Evolutionary conservation across 257 asterid genomes (phyloP).

Genomic region (Eustoma russellianum): DNA sequence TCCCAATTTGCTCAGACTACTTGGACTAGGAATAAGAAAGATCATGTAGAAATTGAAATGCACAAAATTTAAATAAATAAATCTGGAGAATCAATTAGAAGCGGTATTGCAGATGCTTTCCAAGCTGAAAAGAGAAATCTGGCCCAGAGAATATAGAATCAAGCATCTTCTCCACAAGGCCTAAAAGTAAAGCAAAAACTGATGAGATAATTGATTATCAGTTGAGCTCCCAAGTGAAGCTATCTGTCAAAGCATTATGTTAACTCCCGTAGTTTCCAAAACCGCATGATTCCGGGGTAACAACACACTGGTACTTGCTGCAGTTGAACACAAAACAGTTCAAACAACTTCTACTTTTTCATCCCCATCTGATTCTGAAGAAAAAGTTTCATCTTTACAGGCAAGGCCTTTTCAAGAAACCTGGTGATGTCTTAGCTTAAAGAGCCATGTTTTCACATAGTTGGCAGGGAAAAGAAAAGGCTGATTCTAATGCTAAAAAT

Average conservation of each 20-base stretch:
- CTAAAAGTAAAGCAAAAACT: neutral
- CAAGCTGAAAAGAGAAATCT: constrained; percentile 28
- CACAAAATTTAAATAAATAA: constrained; percentile 3
- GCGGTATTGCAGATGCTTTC: constrained; percentile 7
- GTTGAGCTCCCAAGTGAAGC: constrained; percentile 12
- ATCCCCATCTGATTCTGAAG: constrained; percentile 8
- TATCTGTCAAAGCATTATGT: constrained; percentile 11
- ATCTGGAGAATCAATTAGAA: constrained; percentile 27
- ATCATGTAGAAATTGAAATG: no score
- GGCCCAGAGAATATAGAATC: constrained; percentile 34
- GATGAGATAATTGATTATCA: neutral
- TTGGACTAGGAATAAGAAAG: no score
- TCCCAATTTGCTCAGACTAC: neutral
- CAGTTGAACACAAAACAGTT: neutral
- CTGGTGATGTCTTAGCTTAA: neutral
- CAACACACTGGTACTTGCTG: constrained; percentile 1
- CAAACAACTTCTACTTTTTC: constrained; percentile 1
- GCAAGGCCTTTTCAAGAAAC: neutral
- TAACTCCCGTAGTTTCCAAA: constrained; percentile 6
- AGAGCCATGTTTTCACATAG: constrained; percentile 4
- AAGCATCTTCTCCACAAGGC: constrained; percentile 9
- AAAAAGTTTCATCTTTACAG: neutral
- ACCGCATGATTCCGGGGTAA: constrained; percentile 9
- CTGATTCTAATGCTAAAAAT: neutral
- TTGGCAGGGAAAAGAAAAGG: constrained; percentile 3